These are phyloP conservation scores for Apiospora saccharicola DNA, from an alignment of 2,329 filamentous ascomycete species.

Conservation along the genomic window DNA sequence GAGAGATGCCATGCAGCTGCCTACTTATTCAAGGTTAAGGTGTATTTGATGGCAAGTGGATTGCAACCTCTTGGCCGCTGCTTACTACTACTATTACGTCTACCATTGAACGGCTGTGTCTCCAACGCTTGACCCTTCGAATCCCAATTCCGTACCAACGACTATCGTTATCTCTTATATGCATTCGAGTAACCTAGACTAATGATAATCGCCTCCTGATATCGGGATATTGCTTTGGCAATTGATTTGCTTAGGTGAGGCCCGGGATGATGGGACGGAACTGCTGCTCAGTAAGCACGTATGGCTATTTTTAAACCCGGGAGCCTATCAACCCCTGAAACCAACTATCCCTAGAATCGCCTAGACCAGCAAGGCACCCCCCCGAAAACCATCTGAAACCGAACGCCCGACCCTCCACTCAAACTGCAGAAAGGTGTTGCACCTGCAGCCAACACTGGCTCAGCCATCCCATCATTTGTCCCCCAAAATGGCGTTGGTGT, in stretches of 20 bases:
- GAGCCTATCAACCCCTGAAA: neutral
- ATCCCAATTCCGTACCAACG: too few species aligned
- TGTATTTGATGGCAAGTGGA: neutral
- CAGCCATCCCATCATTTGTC: neutral
- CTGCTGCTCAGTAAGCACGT: neutral
- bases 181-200: neutral
- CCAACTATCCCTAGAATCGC: conserved; percentile 2
- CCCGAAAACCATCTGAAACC: neutral
- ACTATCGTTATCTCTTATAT: neutral
- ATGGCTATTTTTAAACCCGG: neutral
- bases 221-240: too few species aligned
- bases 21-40: neutral
- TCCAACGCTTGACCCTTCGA: too few species aligned
- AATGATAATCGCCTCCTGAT: neutral
- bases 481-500: neutral
- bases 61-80: neutral
- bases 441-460: conserved; percentile 4
- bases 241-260: too few species aligned
- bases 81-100: neutral
- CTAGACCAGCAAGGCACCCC: neutral
- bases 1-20: neutral
- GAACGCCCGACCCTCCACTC: neutral
- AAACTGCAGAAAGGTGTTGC: neutral
- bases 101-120: too few species aligned
- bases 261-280: neutral